Base-by-base conservation (phyloP, 441 rosid genomes). In the Daphne laureola region DNA sequence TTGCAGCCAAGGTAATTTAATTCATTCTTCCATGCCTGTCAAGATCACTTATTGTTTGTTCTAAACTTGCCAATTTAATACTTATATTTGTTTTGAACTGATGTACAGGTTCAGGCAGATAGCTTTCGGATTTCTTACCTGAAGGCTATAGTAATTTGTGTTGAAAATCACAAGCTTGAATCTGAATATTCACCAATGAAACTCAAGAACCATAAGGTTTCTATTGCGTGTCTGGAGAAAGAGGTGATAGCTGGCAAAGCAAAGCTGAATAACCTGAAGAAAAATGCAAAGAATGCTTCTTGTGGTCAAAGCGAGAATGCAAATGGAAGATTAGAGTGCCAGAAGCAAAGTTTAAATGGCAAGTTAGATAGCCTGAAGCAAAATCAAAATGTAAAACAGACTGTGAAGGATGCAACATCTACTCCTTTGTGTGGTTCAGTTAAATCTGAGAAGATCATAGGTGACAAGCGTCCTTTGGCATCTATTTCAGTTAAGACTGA, bases 151-250 rank as follows among this genome's bases (percentile, higher is more conserved):
- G 16, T 62, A 17, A 47, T 36, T 35, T 69, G 69, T 58, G 46
- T 65, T 55, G 59, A 63, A 25, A 64, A 62, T 41, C 63, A 46
- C 62, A 62, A 62, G 46, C 66, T 73, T 23, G 53, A 51, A 50
- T 56, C 35, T 7, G 53, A 31, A 9, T 27, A 14, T 31, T 44
- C 43, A 17, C 36, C 38, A 16, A 25, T 2, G 44, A 36, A 23
- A 11, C 59, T 69, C 55, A 49, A 44, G 54, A 52, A 17, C 43
- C 41, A 31, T 42, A 42, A 73, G 11, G 23, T n/a, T 43, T 16
- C 13, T 21, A 44, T 55, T 16, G 51, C 15, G 2, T n/a, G 12
- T 9, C 23, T 44, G 16, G 43, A 55, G 13, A 25, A 44, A 17
- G 8, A 31, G 36, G 4, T 31, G 9, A 31, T 5, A 31, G 15